Base-by-base conservation (phyloP, 2,329 filamentous ascomycete species). In the Stachybotrys chartarum region DNA sequence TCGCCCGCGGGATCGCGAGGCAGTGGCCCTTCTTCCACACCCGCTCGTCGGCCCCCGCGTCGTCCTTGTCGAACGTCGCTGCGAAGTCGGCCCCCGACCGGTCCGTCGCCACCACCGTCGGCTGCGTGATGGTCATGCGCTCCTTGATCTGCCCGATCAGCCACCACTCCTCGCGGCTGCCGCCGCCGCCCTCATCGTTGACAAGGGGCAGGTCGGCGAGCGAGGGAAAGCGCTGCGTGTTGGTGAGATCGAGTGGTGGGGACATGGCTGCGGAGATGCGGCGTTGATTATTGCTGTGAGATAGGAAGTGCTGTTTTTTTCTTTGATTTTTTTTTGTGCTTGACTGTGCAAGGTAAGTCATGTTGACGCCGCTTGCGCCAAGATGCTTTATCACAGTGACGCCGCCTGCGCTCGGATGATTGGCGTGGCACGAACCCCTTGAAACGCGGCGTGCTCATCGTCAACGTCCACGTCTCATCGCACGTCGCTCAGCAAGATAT, bases 41-140 rank as follows among this genome's bases (percentile, higher is more conserved):
- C 32, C 30, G 14, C 7, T 52, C 49, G 24, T 51, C 50, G 6
- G 44, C 31, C 16, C 32, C 32, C 6, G 32, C 50, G 8, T 44
- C 30, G 32, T 52, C 50, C 30, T 51, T 32, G 30, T 31, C 49
- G 8, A 52, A 35, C 50, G 50, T 52, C 10, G 44, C 17, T 16
- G 50, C 50, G 10, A 52, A 44, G 31, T 52, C 50, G 11, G 18
- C 32, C 32, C 50, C 50, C 8, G 11, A 12, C 30, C 50, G 50
- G 50, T 52, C 50, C n/a, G 35, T 24, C 4, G 50, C 50, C 16
- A 52, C 32, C 30, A 52, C 30, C 7, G 50, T 52, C n/a, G 50
- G 50, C 50, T 52, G 31, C 50, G 50, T 52, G 35, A 52, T 52
- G n/a, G 50, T 52, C 50, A 52, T 52, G 31, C 17, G 32, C n/a